A percentile compares a stretch with the other conserved stretches of the same genome.
Conservation (phyloP, 2,329 filamentous ascomycete genomes). For the Apiospora phragmitis region DNA sequence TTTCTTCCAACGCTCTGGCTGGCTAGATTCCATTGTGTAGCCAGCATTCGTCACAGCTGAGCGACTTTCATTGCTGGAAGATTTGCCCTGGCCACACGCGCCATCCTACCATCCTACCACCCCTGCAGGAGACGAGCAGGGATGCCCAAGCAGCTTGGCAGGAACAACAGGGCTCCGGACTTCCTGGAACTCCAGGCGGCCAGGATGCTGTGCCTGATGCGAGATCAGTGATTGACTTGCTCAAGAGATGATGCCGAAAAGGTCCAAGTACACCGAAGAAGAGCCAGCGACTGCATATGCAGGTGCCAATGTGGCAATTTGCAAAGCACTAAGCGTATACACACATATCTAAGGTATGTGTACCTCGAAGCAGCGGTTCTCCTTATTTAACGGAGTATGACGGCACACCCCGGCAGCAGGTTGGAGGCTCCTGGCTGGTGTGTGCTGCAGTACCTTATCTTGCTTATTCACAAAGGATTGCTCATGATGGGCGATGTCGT, state of each 20-base stretch:
- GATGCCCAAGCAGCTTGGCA: not conserved
- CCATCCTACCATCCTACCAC: not conserved
- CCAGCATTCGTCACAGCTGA: not conserved
- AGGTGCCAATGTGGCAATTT: not conserved
- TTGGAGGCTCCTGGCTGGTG: not conserved
- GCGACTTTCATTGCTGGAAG: constrained; percentile 3
- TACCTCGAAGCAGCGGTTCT: not conserved
- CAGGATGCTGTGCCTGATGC: not conserved
- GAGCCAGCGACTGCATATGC: not conserved
- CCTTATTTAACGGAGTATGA: not conserved
- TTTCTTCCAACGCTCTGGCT: not conserved
- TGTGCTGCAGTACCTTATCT: not conserved
- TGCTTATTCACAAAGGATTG: not conserved
- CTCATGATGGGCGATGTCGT: not conserved
- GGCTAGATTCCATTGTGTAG: not conserved
- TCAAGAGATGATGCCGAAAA: not conserved
- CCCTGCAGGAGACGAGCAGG: not conserved
- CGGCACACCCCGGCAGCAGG: not conserved
- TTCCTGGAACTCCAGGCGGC: not conserved
- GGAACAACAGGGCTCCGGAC: not conserved
- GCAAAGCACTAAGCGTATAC: not conserved
- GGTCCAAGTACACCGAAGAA: not conserved
- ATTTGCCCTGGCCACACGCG: not conserved
- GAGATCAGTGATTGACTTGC: constrained; percentile 2
- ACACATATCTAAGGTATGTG: not conserved